Evolutionary conservation across 106 monocot genomes (phyloP).

Genomic region (Hemerocallis citrina): DNA sequence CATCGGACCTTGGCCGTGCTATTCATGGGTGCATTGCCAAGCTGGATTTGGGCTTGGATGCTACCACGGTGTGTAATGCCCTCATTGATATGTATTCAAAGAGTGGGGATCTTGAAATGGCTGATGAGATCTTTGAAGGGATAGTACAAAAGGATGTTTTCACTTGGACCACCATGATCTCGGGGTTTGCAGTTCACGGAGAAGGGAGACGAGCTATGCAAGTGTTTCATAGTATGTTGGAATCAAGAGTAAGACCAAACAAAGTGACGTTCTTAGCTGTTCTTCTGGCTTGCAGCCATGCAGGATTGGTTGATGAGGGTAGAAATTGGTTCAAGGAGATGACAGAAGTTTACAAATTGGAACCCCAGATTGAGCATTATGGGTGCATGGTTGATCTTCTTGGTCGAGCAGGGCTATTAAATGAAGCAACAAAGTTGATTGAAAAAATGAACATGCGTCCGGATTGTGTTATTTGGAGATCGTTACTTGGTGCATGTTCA

Average conservation of each 20-base stretch:
- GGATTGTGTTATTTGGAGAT: conserved; percentile 38
- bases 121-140: conserved; percentile 21
- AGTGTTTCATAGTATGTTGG: conserved; percentile 18
- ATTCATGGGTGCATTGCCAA: conserved; percentile 33
- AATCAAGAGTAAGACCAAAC: conserved; percentile 19
- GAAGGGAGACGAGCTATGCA: conserved; percentile 8
- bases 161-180: conserved; percentile 46
- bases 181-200: conserved; percentile 37
- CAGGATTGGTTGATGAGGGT: conserved; percentile 31
- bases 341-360: conserved; percentile 4
- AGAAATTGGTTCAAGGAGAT: conserved; percentile 20
- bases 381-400: conserved; percentile 53
- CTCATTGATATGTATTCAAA: conserved; percentile 69
- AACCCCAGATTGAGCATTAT: conserved; percentile 27
- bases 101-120: conserved; percentile 32
- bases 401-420: conserved; percentile 33
- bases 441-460: conserved; percentile 20
- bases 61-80: conserved; percentile 29
- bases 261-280: conserved; percentile 36
- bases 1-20: conserved; percentile 28
- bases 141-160: conserved; percentile 24
- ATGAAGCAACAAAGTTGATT: conserved; percentile 29
- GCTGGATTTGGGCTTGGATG: conserved; percentile 6
- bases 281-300: conserved; percentile 37
- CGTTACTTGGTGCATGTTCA: conserved; percentile 26